Percentiles rank a stretch among this genome's conserved stretches.
Evolutionary conservation across 805 yeast genomes (phyloP).

Genomic region (Yarrowia sp.): DNA sequence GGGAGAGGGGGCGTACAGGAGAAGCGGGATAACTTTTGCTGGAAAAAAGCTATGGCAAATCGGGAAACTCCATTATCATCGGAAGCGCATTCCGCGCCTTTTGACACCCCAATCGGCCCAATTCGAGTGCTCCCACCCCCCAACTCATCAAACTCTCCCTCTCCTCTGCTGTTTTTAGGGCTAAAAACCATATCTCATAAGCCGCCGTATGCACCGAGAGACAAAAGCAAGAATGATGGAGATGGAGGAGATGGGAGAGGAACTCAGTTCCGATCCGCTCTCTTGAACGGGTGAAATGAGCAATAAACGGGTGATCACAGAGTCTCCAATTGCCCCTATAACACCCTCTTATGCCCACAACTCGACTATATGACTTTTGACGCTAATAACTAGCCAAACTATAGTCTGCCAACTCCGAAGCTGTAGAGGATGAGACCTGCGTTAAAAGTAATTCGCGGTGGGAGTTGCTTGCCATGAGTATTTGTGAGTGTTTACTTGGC

Average conservation of each 20-base stretch:
- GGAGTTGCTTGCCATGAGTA: no score
- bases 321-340: no score
- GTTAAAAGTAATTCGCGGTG: background rate
- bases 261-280: no score
- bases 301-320: no score
- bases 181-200: slow-evolving; percentile 13
- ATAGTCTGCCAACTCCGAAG: background rate
- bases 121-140: background rate
- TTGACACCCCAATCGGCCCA: no score
- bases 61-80: background rate
- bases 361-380: no score
- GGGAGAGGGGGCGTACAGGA: background rate
- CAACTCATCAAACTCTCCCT: slow-evolving; percentile 22
- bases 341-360: no score
- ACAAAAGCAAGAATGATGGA: background rate
- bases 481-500: no score
- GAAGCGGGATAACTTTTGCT: background rate
- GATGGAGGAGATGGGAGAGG: no score
- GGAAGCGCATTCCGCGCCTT: background rate
- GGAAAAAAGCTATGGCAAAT: background rate
- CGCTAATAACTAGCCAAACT: background rate
- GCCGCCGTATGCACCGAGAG: slow-evolving; percentile 25
- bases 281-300: no score
- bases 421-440: background rate
- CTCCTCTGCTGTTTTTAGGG: background rate